Base-by-base conservation (phyloP, 108 stramenopile species). In the Discostella pseudostelligera region DNA sequence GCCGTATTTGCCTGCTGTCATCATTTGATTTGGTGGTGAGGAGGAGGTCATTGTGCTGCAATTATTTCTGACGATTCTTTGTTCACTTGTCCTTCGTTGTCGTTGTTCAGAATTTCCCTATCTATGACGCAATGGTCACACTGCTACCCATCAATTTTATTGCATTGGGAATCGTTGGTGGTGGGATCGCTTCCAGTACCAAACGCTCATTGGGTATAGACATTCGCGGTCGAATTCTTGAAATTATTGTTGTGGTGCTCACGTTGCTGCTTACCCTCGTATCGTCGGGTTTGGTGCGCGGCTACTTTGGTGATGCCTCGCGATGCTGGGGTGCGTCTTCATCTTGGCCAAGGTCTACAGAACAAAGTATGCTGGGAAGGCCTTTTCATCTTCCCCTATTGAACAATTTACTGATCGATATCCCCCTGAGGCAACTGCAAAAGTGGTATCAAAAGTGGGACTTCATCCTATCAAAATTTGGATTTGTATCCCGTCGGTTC, bases 211-310 rank as follows among this genome's bases (percentile, higher is more conserved):
- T 56, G 35, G 93, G 88, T 13, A 47, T 88, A 62, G 93, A 94
- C 62, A 74, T 89, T 9, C 84, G 93, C 8, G 93, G 93, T 1
- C 80, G 93, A 22, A 69, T 75, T 13, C 80, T 89, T 32, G 93
- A 94, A 75, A 17, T 81, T 13, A 53, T 71, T 12, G 87, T 90
- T 14, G 65, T 94, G 9, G 26, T 88, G 37, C 46, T 76, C 14
- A 91, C 93, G 7, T n/a, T 75, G n/a, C 82, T 76, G 74, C 65
- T 89, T 61, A 77, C 81, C 0, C n/a, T 62, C 22, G 68, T 91
- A 16, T 65, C 80, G 1, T 87, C 86, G 80, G 87, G 87, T n/a
- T 59, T 93, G 6, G 72, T 93, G 21, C 76, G 81, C 26, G 89
- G 78, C 5, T 87, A 87, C 61, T 90, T 93, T 55, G 92, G 92